phyloP scores from a whole-genome alignment of 208 protist genomes.

The Trypanosoma cruzi region DNA sequence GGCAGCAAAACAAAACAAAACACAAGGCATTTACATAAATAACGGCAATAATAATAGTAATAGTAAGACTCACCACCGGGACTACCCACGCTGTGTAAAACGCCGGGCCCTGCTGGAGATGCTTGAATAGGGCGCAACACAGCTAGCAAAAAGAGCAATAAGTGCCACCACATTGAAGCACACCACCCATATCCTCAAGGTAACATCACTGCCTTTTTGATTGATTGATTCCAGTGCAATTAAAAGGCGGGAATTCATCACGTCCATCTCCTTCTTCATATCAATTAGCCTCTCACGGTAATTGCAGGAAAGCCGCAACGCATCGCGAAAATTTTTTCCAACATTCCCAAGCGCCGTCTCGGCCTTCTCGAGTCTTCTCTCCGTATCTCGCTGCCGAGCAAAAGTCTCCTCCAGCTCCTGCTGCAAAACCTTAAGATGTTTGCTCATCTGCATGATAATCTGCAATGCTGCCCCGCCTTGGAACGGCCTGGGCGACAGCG shows the following conservation, averaged over 20 bases:
- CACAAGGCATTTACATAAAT: background rate
- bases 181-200: conserved; percentile 22
- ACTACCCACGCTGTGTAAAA: background rate
- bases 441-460: conserved; percentile 33
- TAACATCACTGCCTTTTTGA: background rate
- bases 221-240: background rate
- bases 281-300: conserved; percentile 21
- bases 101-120: background rate
- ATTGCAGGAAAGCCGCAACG: background rate
- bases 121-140: conserved; percentile 4
- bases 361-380: conserved; percentile 4
- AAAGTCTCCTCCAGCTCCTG: conserved; percentile 19
- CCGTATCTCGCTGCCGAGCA: background rate
- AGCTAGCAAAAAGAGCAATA: conserved; percentile 13
- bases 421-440: conserved; percentile 31
- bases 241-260: conserved; percentile 16
- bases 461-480: conserved; percentile 18
- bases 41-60: background rate
- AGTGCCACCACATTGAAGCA: conserved; percentile 19
- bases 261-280: conserved; percentile 28
- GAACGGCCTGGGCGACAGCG: conserved; percentile 12
- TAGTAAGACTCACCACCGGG: background rate
- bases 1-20: background rate
- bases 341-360: conserved; percentile 8
- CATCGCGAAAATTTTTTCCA: conserved; percentile 13